Conservation (phyloP, 495 filamentous ascomycete species). For the Lasiosphaeria miniovina region DNA sequence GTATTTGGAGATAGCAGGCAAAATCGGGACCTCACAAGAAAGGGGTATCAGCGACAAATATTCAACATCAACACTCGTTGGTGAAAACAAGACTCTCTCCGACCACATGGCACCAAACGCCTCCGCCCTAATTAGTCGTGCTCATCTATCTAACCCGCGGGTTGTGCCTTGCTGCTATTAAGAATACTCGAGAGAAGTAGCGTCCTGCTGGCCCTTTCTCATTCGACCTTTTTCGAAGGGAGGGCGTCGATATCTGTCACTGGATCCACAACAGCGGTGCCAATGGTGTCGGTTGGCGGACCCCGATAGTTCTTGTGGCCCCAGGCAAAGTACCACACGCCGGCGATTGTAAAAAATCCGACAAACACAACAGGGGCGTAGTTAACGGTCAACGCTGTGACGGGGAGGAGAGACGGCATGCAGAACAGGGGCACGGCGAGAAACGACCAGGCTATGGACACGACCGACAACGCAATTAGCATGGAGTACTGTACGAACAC, state of each 20-base stretch:
- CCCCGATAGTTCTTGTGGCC: slow-evolving; percentile 69
- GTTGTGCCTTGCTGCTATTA: no score
- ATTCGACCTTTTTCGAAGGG: background rate
- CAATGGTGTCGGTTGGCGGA: slow-evolving; percentile 44
- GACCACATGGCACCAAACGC: no score
- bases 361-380: slow-evolving; percentile 63
- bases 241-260: background rate
- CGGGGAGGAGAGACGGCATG: slow-evolving; percentile 59
- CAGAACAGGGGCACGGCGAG: slow-evolving; percentile 66
- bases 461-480: background rate
- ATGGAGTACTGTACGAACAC: slow-evolving; percentile 13
- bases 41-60: no score
- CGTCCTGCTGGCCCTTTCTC: no score
- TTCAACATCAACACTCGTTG: no score
- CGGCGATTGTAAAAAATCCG: slow-evolving; percentile 54
- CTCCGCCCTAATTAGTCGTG: no score
- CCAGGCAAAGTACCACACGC: slow-evolving; percentile 46
- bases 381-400: slow-evolving; percentile 57
- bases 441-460: slow-evolving; percentile 52
- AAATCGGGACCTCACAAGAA: no score
- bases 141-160: no score
- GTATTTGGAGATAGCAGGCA: no score
- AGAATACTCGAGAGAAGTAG: no score
- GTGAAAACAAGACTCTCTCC: no score
- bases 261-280: no score